Conservation (phyloP, 164 flowering plant species). For the Nymphaea thermarum region DNA sequence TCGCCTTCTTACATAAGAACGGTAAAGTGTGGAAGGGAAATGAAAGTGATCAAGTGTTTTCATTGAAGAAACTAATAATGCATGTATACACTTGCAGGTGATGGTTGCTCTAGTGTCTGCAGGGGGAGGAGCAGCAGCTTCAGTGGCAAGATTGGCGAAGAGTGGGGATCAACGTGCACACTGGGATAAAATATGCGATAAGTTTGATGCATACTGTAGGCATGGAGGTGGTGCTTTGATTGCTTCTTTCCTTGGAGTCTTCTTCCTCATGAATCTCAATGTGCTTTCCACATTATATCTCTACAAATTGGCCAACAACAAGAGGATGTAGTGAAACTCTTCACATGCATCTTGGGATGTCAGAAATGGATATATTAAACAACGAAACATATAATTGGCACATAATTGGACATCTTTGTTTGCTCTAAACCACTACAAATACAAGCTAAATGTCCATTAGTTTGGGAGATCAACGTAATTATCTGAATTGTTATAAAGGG, state of each 20-base stretch:
- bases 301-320: conserved; percentile 8
- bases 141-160: conserved; percentile 67
- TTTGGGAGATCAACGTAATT: too few relatives aligned
- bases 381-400: too few relatives aligned
- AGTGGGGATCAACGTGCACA: conserved; percentile 65
- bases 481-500: too few relatives aligned
- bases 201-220: conserved; percentile 41
- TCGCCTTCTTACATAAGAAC: too few relatives aligned
- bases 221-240: conserved; percentile 49
- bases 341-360: too few relatives aligned
- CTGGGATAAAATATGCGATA: conserved; percentile 79
- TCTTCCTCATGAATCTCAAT: conserved; percentile 25
- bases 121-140: conserved; percentile 47
- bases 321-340: too few relatives aligned
- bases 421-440: too few relatives aligned
- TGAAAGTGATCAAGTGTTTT: background rate
- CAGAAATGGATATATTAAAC: conserved; percentile 14
- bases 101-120: conserved; percentile 39
- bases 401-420: too few relatives aligned
- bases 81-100: conserved; percentile 18
- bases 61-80: too few relatives aligned
- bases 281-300: conserved; percentile 31
- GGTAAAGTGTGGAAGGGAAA: background rate
- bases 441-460: too few relatives aligned
- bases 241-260: conserved; percentile 37